A percentile compares a stretch with the other conserved stretches of the same genome.
These are phyloP conservation scores for Mycena rebaudengoi DNA, from an alignment of 768 basidiomycete species.

Conservation along the genomic window DNA sequence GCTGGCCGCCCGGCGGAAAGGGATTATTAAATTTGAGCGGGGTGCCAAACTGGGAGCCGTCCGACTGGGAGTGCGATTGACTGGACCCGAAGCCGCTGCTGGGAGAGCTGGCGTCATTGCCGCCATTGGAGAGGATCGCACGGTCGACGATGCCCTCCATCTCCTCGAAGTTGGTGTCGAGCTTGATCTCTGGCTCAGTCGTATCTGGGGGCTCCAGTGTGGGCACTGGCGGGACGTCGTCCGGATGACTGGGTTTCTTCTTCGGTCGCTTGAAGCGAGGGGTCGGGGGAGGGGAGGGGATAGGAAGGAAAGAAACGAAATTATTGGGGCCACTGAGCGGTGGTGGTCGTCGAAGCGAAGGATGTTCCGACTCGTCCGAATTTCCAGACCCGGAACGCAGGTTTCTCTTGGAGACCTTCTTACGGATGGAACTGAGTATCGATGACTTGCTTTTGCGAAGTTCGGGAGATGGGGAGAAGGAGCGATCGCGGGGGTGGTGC, in stretches of 20 bases:
- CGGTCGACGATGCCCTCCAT: constrained; percentile 87
- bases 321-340: too few relatives aligned
- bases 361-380: too few relatives aligned
- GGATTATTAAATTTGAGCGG: constrained; percentile 50
- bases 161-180: constrained; percentile 74
- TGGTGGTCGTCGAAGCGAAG: too few relatives aligned
- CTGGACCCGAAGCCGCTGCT: constrained; percentile 51
- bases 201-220: constrained; percentile 42
- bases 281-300: too few relatives aligned
- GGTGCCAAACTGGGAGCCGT: constrained; percentile 34
- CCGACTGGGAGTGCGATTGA: constrained; percentile 43
- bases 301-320: too few relatives aligned
- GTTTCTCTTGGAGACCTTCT: too few relatives aligned
- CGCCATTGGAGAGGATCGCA: constrained; percentile 34
- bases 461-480: too few relatives aligned
- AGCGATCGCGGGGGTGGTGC: too few relatives aligned
- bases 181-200: constrained; percentile 48
- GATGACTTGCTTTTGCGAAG: too few relatives aligned
- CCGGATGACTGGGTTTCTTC: constrained; percentile 44
- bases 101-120: constrained; percentile 49
- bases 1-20: constrained; percentile 41
- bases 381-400: too few relatives aligned
- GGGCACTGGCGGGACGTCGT: constrained; percentile 40
- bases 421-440: too few relatives aligned
- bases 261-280: too few relatives aligned